These are phyloP conservation scores for Saccharomyces hybrid DNA, from an alignment of 1,139 yeast species.

Conservation along the genomic window DNA sequence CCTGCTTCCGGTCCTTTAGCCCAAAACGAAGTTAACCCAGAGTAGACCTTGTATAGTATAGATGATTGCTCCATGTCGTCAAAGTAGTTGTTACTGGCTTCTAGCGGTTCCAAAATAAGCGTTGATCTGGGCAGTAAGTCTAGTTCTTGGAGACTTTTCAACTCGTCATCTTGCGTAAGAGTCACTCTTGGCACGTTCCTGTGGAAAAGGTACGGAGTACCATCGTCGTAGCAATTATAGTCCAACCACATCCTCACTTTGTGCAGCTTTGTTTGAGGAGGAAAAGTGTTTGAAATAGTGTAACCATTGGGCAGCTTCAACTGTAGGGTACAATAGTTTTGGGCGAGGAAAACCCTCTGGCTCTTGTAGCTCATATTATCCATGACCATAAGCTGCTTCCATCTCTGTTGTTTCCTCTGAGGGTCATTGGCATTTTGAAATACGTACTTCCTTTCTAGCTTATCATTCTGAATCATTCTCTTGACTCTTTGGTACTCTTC, in stretches of 20 bases:
- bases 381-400: neutral
- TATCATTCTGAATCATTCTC: neutral
- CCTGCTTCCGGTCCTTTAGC: neutral
- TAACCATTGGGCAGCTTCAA: conserved; percentile 27
- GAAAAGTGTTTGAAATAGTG: conserved; percentile 23
- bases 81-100: neutral
- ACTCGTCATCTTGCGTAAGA: conserved; percentile 49
- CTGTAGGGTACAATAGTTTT: conserved; percentile 19
- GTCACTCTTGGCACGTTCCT: conserved; percentile 40
- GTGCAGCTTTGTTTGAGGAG: conserved; percentile 20
- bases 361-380: neutral
- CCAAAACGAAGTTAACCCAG: neutral
- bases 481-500: neutral
- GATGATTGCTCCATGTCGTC: neutral
- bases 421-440: neutral
- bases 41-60: neutral
- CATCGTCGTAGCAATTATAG: conserved; percentile 41
- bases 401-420: neutral
- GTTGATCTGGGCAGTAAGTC: conserved; percentile 61
- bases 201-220: conserved; percentile 42
- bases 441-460: neutral
- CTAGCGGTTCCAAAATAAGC: conserved; percentile 33
- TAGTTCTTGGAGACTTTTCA: conserved; percentile 39
- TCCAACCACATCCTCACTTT: conserved; percentile 63
- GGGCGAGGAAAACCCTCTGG: neutral